phyloP scores from a whole-genome alignment of 2,329 filamentous ascomycete genomes.

The Lecanosticta acicola region DNA sequence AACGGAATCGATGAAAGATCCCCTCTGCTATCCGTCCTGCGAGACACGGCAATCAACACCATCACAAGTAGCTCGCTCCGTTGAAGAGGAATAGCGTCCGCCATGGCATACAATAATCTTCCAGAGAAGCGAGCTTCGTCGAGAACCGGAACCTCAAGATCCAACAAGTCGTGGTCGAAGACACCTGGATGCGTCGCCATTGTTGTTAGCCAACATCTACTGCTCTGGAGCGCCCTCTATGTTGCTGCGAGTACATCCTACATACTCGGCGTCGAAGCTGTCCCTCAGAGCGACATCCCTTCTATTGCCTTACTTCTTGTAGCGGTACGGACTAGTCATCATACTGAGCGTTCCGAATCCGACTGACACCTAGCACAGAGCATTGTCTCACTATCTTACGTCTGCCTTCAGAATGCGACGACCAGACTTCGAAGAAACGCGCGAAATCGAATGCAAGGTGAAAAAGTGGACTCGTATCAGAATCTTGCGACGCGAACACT shows the following conservation, averaged over 20 bases:
- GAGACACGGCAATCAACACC: too few species aligned
- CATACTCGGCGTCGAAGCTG: slow-evolving; percentile 14
- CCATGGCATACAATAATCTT: neutral
- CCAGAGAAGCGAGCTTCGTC: slow-evolving; percentile 4
- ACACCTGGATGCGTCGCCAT: slow-evolving; percentile 15
- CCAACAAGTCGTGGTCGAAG: neutral
- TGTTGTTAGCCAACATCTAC: slow-evolving; percentile 22
- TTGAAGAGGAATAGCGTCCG: neutral
- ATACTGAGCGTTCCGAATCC: neutral
- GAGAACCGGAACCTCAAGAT: neutral
- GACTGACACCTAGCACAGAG: slow-evolving; percentile 13
- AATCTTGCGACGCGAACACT: slow-evolving; percentile 16
- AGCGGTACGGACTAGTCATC: slow-evolving; percentile 8
- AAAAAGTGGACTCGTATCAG: slow-evolving; percentile 14
- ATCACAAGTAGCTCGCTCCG: slow-evolving; percentile 5
- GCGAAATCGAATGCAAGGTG: slow-evolving; percentile 12
- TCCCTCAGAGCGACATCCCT: slow-evolving; percentile 18
- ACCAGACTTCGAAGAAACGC: slow-evolving; percentile 12
- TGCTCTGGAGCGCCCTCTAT: slow-evolving; percentile 24
- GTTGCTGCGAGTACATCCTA: slow-evolving; percentile 24
- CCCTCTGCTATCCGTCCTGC: slow-evolving; percentile 1
- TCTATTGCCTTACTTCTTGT: slow-evolving; percentile 20
- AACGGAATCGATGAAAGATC: slow-evolving; percentile 2
- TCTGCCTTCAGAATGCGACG: slow-evolving; percentile 17
- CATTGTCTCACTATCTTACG: slow-evolving; percentile 17